Base-by-base conservation (phyloP, 2,329 filamentous ascomycete genomes). In the Apiospora rasikravindrae region DNA sequence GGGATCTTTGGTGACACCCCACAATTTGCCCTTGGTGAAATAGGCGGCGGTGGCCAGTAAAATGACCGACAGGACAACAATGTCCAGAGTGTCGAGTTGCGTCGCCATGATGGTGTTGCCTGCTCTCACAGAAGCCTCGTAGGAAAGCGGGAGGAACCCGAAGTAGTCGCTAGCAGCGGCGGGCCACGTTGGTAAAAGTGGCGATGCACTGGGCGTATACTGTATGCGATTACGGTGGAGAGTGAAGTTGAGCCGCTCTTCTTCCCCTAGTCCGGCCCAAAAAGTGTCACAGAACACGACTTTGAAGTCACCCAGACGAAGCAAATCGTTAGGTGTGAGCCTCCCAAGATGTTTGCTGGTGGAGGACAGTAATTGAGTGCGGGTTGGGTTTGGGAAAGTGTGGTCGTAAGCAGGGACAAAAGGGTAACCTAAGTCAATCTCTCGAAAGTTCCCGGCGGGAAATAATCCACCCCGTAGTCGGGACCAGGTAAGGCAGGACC, bases 11-110 rank as follows among this genome's bases (percentile, higher is more conserved):
- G 89, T 88, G 70, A 97, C 88, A 40, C 90, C 95, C 95, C 95
- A 99, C 83, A 96, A 92, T 76, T 92, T 96, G 79, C 96, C 96
- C 83, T 99, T 99, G 77, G 96, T 98, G 85, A 99, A 97, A 86
- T 98, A 99, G 80, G 96, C 96, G 73, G 95, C 82, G 67, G 95
- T 98, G 76, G 94, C 96, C 72, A 97, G 82, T 71, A 98, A 89
- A 78, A 99, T 92, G 72, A 90, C 90, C 74, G 91, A 90, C 76
- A 99, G 93, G 88, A 99, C 96, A 79, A 98, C 84, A 78, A 98
- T 88, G 88, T 99, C 96, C 86, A 99, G 87, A 37, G 95, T 97
- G 82, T 99, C 96, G 81, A 99, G 91, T 88, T 98, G 93, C 8
- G 57, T 40, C 77, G 96, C 94, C 96, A 99, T 98, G 82, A 80